phyloP scores from a whole-genome alignment of 1,139 yeast genomes.

The Diutina catenulata region DNA sequence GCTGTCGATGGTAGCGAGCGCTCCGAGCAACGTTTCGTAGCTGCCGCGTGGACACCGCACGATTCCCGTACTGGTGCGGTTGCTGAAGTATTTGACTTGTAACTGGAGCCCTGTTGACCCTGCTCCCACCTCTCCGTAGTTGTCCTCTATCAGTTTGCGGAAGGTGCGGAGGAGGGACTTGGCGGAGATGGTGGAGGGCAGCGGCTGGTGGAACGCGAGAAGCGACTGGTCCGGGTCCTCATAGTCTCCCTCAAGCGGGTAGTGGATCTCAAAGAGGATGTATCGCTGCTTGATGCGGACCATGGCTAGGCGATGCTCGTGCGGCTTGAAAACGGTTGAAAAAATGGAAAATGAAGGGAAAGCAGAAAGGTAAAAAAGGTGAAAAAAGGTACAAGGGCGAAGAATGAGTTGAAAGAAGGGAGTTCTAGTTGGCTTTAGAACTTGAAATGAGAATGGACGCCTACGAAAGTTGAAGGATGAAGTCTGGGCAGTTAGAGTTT shows the following conservation, averaged over 20 bases:
- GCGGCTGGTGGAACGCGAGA: constrained; percentile 35
- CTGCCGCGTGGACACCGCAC: constrained; percentile 64
- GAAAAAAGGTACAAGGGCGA: too few species aligned
- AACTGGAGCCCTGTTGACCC: constrained; percentile 54
- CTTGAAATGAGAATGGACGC: too few species aligned
- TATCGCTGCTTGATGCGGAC: constrained; percentile 83
- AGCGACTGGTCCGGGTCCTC: constrained; percentile 17
- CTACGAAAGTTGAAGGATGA: too few species aligned
- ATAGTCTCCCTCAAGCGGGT: constrained; percentile 32
- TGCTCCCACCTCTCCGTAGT: constrained; percentile 71
- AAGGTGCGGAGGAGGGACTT: constrained; percentile 41
- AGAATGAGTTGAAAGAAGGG: too few species aligned
- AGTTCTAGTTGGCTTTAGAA: too few species aligned
- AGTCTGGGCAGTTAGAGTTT: too few species aligned
- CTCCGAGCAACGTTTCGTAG: constrained; percentile 52
- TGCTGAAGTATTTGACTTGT: constrained; percentile 71
- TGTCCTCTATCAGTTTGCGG: constrained; percentile 38
- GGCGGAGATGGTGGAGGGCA: constrained; percentile 32
- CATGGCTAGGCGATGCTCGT: too few species aligned
- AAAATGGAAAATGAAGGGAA: too few species aligned
- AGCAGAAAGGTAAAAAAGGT: too few species aligned
- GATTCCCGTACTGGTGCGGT: constrained; percentile 76
- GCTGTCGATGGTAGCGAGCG: constrained; percentile 50
- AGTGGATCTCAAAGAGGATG: constrained; percentile 64
- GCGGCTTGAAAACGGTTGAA: too few species aligned